Percentiles rank a stretch among this genome's conserved stretches.
Evolutionary conservation across 2,329 filamentous ascomycete species (phyloP).

Genomic region (Aschersonia sp.): DNA sequence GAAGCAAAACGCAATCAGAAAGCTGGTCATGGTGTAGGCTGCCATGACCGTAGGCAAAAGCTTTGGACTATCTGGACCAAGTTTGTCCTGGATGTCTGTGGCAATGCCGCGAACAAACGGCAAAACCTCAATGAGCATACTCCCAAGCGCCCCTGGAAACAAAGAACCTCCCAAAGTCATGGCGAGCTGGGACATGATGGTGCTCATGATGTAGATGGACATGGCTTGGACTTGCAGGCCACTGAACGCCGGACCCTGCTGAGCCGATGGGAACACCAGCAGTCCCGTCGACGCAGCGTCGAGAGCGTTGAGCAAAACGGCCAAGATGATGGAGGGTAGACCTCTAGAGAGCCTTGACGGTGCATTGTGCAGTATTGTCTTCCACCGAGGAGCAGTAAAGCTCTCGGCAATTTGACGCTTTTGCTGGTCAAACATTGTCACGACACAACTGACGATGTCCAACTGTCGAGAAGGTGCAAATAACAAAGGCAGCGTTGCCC

Average conservation of each 20-base stretch:
- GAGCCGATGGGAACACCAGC: neutral
- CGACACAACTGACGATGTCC: neutral
- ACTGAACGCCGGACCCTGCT: neutral
- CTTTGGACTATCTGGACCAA: neutral
- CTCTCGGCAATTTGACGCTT: neutral
- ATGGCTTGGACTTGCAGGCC: neutral
- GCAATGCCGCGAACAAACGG: neutral
- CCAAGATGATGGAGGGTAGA: neutral
- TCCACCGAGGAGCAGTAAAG: neutral
- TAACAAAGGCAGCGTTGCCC: too few relatives aligned
- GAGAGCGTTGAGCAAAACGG: neutral
- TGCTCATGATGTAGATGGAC: constrained; percentile 1
- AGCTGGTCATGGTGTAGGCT: neutral
- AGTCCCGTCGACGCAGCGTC: neutral
- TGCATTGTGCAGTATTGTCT: neutral
- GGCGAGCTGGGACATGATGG: neutral
- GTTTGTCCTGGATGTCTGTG: neutral
- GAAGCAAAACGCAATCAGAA: neutral
- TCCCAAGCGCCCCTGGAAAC: neutral
- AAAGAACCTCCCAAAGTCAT: neutral
- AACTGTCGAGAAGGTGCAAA: neutral
- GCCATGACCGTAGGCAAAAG: neutral
- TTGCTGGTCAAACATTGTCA: neutral
- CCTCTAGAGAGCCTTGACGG: neutral
- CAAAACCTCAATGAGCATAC: constrained; percentile 1